Base-by-base conservation (phyloP, 2,329 filamentous ascomycete genomes). In the Rhynchosporium graminicola region DNA sequence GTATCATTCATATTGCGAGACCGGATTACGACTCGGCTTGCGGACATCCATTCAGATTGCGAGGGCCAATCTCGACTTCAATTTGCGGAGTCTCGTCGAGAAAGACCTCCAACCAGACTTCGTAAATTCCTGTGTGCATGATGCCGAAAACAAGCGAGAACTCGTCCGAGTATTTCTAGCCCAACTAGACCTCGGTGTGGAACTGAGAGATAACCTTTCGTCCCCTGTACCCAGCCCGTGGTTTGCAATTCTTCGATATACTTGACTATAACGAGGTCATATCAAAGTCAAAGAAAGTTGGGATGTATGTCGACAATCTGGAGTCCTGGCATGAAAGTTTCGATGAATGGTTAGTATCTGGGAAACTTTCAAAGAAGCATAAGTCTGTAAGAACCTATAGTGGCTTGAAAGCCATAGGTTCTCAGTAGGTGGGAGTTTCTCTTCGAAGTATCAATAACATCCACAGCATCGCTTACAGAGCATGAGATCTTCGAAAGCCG, bases 1-100 rank as follows among this genome's bases (percentile, higher is more conserved):
- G 80, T 62, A 82, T 81, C 62, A 74, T 84, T 46, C 62, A 74
- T 84, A 46, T 74, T 83, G 4, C 79, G 82, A 10, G 82, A 83
- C 68, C 77, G 80, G 45, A 79, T 81, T 84, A 31, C 76, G 78
- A 3, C 74, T 84, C 8, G 78, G 80, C 3, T 76, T 83, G 63
- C 77, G 81, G n/a, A 76, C 80, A 10, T 77, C 77, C 46, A 75
- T 81, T n/a, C 80, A 83, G 63, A 78, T 83, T 60, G 79, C 80
- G 0, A 76, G 77, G 3, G 73, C 74, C 0, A 77, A 80, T 62
- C 80, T 82, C 63, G 76, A 81, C 63, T 76, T 80, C 50, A 76
- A 77, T 45, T 65, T 73, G 0, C 76, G 73, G 60, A 69, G 67
- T 28, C 73, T 83, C 0, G 74, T 72, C 1, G 77, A 77, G 50